These are phyloP conservation scores for Artemisia tridentata DNA, from an alignment of 129 eudicot genomes.

Conservation along the genomic window DNA sequence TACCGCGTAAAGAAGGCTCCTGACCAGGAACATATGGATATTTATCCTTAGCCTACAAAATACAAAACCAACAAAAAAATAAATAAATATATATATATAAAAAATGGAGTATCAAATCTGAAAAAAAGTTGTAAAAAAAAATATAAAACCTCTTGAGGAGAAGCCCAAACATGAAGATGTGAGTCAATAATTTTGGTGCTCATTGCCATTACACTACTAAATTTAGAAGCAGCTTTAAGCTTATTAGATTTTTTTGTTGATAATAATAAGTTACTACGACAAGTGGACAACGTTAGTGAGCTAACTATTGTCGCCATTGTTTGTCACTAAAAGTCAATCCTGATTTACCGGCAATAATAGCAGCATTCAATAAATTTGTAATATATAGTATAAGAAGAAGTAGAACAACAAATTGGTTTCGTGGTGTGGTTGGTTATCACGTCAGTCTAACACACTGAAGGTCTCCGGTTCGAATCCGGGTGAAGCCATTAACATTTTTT, in stretches of 20 bases:
- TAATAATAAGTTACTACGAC: not conserved
- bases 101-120: not conserved
- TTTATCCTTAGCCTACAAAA: constrained; percentile 56
- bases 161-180: constrained; percentile 91
- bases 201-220: not conserved
- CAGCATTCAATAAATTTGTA: too few species aligned
- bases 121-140: not conserved
- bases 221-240: too few species aligned
- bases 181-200: constrained; percentile 70
- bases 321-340: too few species aligned
- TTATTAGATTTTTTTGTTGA: not conserved
- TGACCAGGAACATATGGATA: constrained; percentile 85
- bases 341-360: too few species aligned
- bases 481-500: constrained; percentile 35
- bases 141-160: constrained; percentile 58
- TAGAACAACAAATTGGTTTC: constrained; percentile 28
- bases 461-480: constrained; percentile 90
- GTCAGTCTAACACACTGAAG: constrained; percentile 94
- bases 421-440: constrained; percentile 95
- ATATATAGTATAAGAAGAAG: too few species aligned
- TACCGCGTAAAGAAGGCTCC: constrained; percentile 72
- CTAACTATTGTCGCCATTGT: constrained; percentile 11
- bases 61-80: too few species aligned
- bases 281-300: not conserved
- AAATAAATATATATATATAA: too few species aligned